A percentile compares a stretch with the other conserved stretches of the same genome.
Conservation (phyloP, 176 grass and related monocot genomes). For the Musa beccarii region DNA sequence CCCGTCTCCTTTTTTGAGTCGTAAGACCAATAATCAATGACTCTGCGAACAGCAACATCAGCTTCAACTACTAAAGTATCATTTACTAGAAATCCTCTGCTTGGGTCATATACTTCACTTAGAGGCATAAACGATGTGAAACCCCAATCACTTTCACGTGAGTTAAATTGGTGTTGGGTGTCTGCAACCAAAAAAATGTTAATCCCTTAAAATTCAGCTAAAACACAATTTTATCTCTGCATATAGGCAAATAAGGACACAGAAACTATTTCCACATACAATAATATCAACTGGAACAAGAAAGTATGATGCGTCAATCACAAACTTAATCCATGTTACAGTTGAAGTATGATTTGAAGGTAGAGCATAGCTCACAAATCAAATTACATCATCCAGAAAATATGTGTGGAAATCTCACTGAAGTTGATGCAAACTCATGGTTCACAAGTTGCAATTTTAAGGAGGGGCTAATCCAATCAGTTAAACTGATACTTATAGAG, state of each 20-base stretch:
- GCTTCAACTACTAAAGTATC: conserved; percentile 4
- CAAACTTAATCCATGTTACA: background rate
- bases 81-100: conserved; percentile 6
- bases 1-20: conserved; percentile 14
- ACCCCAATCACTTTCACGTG: conserved; percentile 7
- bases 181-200: background rate
- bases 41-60: background rate
- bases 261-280: background rate
- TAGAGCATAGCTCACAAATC: background rate
- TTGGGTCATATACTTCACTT: conserved; percentile 2
- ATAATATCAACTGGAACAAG: background rate
- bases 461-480: too few relatives aligned
- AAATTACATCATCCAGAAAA: too few relatives aligned
- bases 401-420: too few relatives aligned
- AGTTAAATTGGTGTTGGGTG: conserved; percentile 9
- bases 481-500: too few relatives aligned
- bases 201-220: background rate
- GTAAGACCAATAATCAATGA: conserved; percentile 11
- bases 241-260: background rate
- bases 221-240: background rate
- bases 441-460: background rate
- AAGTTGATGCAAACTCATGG: too few relatives aligned
- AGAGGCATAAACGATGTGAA: conserved; percentile 10
- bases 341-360: background rate
- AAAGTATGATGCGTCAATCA: background rate